Evolutionary conservation across 768 basidiomycete species (phyloP).

Genomic region (Auricularia heimuer): DNA sequence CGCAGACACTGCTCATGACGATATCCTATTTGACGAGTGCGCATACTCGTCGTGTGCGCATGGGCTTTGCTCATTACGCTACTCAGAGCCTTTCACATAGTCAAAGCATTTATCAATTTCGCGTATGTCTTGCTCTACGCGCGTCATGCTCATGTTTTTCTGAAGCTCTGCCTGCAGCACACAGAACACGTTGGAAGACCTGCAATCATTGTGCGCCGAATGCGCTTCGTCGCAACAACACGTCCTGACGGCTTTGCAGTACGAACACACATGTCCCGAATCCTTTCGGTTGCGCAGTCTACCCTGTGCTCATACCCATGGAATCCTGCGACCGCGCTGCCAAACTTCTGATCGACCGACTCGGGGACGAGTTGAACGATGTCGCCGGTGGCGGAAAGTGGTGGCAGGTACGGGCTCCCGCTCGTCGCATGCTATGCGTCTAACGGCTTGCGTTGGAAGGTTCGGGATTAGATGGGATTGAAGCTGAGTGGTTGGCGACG

Average conservation of each 20-base stretch:
- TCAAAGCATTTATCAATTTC: slow-evolving; percentile 60
- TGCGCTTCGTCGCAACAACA: not conserved
- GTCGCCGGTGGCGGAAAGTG: slow-evolving; percentile 87
- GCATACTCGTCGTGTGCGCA: slow-evolving; percentile 9
- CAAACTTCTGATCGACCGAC: slow-evolving; percentile 53
- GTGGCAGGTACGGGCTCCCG: slow-evolving; percentile 77
- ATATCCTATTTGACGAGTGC: slow-evolving; percentile 64
- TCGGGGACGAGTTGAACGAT: slow-evolving; percentile 66
- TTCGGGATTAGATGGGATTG: slow-evolving; percentile 62
- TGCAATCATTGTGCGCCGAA: slow-evolving; percentile 49
- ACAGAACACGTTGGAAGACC: slow-evolving; percentile 59
- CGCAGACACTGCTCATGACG: slow-evolving; percentile 40
- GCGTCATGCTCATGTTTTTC: not conserved
- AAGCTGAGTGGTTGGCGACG: slow-evolving; percentile 36
- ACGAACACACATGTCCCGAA: slow-evolving; percentile 75
- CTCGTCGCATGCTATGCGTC: not conserved
- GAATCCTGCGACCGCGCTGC: slow-evolving; percentile 70
- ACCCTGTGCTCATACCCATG: slow-evolving; percentile 63
- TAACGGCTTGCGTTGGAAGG: not conserved
- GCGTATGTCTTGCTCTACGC: slow-evolving; percentile 9
- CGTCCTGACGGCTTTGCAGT: slow-evolving; percentile 18
- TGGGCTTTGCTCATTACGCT: not conserved
- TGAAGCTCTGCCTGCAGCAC: slow-evolving; percentile 22
- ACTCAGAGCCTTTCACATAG: slow-evolving; percentile 54
- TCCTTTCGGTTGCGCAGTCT: slow-evolving; percentile 73